These are phyloP conservation scores for Rhodotorula kratochvilovae DNA, from an alignment of 768 basidiomycete genomes.

Conservation along the genomic window DNA sequence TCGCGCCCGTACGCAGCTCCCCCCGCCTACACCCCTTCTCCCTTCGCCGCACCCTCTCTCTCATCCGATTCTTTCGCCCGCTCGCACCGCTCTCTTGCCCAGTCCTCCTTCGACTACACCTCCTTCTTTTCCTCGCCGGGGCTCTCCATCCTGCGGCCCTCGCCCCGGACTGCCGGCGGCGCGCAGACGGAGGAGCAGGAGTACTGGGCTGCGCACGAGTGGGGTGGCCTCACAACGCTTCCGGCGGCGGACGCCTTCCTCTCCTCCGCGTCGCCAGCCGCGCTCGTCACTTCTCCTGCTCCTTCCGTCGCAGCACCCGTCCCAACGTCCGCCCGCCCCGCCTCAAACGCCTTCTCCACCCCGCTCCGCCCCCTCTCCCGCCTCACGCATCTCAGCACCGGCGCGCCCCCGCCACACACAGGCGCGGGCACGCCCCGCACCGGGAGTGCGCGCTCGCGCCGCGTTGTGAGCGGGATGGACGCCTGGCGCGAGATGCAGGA, in stretches of 20 bases:
- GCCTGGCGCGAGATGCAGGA: constrained; percentile 41
- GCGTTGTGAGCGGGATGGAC: constrained; percentile 21
- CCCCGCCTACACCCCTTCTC: constrained; percentile 7
- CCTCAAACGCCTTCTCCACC: constrained; percentile 15
- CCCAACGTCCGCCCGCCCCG: neutral
- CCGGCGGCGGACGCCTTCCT: constrained; percentile 1
- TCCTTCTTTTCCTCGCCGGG: constrained; percentile 38
- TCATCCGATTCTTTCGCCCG: constrained; percentile 10
- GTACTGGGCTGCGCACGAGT: constrained; percentile 17
- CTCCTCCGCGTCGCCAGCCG: neutral
- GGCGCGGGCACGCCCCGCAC: neutral
- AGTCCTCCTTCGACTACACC: neutral
- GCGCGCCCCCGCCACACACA: too few relatives aligned
- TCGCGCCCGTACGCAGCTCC: neutral
- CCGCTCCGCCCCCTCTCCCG: constrained; percentile 13
- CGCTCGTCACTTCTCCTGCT: neutral
- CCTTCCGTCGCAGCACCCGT: too few relatives aligned
- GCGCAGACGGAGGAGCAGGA: constrained; percentile 13
- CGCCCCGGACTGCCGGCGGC: neutral
- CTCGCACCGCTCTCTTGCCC: constrained; percentile 3
- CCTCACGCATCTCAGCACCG: neutral
- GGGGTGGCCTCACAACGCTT: constrained; percentile 15
- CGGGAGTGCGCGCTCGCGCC: neutral
- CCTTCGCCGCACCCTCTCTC: neutral
- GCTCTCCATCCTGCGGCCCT: constrained; percentile 35